These are phyloP conservation scores for Cytospora piceicola DNA, from an alignment of 2,329 filamentous ascomycete species.

Conservation along the genomic window DNA sequence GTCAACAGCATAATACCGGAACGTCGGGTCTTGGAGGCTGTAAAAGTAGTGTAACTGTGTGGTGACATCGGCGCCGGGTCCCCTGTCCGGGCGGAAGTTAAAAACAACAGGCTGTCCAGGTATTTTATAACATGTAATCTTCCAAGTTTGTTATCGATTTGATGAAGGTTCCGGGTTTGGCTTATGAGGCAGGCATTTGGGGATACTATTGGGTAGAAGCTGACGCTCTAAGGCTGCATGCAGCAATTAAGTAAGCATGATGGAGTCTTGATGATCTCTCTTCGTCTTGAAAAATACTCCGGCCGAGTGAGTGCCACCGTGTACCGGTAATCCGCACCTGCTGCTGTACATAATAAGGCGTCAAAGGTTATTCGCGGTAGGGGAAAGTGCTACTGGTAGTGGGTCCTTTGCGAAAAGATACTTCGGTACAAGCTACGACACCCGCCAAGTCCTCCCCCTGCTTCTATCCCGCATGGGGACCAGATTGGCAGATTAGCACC, in stretches of 20 bases:
- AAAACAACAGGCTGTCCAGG: neutral
- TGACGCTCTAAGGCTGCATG: neutral
- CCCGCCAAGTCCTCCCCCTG: conserved; percentile 2
- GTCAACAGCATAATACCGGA: neutral
- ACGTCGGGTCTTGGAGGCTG: neutral
- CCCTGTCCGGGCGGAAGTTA: neutral
- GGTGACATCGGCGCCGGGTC: neutral
- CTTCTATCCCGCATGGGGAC: conserved; percentile 6
- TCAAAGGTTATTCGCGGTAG: too few species aligned
- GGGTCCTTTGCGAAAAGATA: neutral
- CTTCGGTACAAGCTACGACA: conserved; percentile 1
- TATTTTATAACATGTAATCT: neutral
- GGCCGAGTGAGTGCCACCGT: neutral
- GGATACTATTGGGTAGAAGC: neutral
- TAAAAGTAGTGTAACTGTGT: neutral
- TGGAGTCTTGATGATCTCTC: neutral
- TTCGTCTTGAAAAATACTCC: neutral
- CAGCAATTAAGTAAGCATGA: too few species aligned
- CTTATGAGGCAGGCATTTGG: neutral
- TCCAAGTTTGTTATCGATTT: neutral
- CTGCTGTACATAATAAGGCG: neutral
- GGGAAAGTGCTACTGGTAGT: neutral
- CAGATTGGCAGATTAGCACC: conserved; percentile 5
- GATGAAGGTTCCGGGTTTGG: neutral
- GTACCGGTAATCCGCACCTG: neutral